Evolutionary conservation across 805 yeast species (phyloP).

Genomic region (Millerago galiae): DNA sequence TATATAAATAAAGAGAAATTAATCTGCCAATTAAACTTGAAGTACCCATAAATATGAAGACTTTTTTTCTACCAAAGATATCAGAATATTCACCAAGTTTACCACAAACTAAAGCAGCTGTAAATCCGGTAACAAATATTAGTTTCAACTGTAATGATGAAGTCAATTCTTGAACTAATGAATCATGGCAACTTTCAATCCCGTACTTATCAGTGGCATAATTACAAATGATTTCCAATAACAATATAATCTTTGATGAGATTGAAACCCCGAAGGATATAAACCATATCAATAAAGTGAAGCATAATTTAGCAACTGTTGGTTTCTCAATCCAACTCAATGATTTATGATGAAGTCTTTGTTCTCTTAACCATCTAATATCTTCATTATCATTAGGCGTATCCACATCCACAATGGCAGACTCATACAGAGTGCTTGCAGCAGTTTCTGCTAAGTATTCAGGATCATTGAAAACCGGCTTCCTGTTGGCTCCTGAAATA

Average conservation of each 20-base stretch:
- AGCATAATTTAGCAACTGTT: constrained; percentile 42
- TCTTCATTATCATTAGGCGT: constrained; percentile 25
- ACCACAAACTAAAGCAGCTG: constrained; percentile 49
- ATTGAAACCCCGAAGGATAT: constrained; percentile 34
- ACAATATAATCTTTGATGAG: constrained; percentile 32
- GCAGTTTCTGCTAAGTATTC: constrained; percentile 4
- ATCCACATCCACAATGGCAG: constrained; percentile 29
- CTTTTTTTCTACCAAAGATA: constrained; percentile 51
- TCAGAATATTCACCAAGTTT: constrained; percentile 62
- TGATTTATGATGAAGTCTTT: constrained; percentile 35
- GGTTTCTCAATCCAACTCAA: constrained; percentile 55
- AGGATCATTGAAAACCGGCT: neutral
- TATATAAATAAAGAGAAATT: constrained; percentile 22
- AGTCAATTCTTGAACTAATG: constrained; percentile 35
- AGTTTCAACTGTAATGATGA: constrained; percentile 44
- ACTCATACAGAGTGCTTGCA: constrained; percentile 27
- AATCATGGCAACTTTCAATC: constrained; percentile 28
- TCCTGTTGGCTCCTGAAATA: neutral
- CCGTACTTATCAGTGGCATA: constrained; percentile 27
- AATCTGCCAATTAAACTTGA: constrained; percentile 21
- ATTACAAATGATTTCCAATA: constrained; percentile 23
- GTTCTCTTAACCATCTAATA: constrained; percentile 43
- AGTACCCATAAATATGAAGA: constrained; percentile 32
- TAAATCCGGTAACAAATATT: constrained; percentile 35
- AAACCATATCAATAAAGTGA: constrained; percentile 35